Evolutionary conservation across 768 basidiomycete species (phyloP).

Genomic region (Xanthoconium purpureum): DNA sequence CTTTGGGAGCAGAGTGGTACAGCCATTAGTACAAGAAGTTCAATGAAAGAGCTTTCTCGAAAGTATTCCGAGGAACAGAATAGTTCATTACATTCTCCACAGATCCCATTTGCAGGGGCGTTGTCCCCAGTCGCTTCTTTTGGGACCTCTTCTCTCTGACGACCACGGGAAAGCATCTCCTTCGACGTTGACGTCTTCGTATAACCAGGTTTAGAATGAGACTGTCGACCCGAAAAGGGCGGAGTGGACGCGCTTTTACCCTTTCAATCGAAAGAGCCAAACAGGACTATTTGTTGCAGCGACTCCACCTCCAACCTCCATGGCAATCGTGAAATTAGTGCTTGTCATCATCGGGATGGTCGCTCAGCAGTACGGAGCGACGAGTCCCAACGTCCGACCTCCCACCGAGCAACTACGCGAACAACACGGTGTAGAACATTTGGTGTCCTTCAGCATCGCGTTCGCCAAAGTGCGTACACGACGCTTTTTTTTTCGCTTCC

Average conservation of each 20-base stretch:
- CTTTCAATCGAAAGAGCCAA: too few relatives aligned
- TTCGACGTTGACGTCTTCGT: slow-evolving; percentile 49
- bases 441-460: background rate
- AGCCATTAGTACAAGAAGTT: too few relatives aligned
- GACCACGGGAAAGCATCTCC: slow-evolving; percentile 61
- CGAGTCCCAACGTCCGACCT: slow-evolving; percentile 18
- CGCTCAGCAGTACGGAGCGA: background rate
- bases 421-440: slow-evolving; percentile 5
- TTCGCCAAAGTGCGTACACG: background rate
- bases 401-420: slow-evolving; percentile 9
- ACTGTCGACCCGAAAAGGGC: slow-evolving; percentile 21
- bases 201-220: slow-evolving; percentile 38
- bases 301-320: background rate
- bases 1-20: too few relatives aligned
- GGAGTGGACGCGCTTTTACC: background rate
- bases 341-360: background rate
- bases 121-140: background rate
- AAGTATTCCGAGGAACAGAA: too few relatives aligned
- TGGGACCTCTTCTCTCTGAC: slow-evolving; percentile 38
- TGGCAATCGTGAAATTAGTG: slow-evolving; percentile 5
- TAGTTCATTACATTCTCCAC: too few relatives aligned
- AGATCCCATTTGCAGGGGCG: too few relatives aligned
- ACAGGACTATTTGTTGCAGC: too few relatives aligned
- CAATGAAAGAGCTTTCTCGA: background rate
- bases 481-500: too few relatives aligned